Base-by-base conservation (phyloP, 164 flowering plant species). In the Sextonia rubra region DNA sequence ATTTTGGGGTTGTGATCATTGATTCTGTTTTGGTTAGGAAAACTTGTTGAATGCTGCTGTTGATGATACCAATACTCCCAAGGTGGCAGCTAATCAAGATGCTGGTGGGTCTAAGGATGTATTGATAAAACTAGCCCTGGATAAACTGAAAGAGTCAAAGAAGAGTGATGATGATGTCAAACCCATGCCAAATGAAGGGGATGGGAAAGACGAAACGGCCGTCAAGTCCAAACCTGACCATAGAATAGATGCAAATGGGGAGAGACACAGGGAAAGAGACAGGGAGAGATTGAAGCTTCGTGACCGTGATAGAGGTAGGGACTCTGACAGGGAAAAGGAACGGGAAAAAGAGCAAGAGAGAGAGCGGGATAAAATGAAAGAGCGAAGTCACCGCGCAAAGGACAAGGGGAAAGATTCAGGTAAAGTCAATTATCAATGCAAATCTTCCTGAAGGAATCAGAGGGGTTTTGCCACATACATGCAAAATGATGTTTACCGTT, bases 331-430 rank as follows among this genome's bases (percentile, higher is more conserved):
- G 79, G 95, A 88, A 12, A 68, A 82, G 47, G 84, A 79, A 37
- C 61, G 80, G 22, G 84, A 81, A 15, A 76, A 77, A 66, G 83
- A 79, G 27, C 44, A 27, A 18, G 84, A 82, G 56, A 82, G 91
- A 71, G 91, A 88, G 56, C 82, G 86, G 74, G 94, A 89, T 9
- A 89, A 79, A 69, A 73, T 71, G 26, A 88, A 82, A 81, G 94
- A 88, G 30, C 82, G 87, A 80, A 77, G 83, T 72, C 90, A 83
- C 74, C 92, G 92, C 22, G 85, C 90, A 20, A 91, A 85, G 79
- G 98, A 89, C 56, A 87, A 84, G 77, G 86, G 80, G 27, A 87
- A 82, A 75, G 91, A 86, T 68, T 85, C 85, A 74, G 90, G 90
- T 89, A 49, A 30, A 2, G 47, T 14, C 69, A 52, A 52, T 47